These are phyloP conservation scores for Cutaneotrichosporon sp. DNA, from an alignment of 1,284 basidiomycete species.

Conservation along the genomic window DNA sequence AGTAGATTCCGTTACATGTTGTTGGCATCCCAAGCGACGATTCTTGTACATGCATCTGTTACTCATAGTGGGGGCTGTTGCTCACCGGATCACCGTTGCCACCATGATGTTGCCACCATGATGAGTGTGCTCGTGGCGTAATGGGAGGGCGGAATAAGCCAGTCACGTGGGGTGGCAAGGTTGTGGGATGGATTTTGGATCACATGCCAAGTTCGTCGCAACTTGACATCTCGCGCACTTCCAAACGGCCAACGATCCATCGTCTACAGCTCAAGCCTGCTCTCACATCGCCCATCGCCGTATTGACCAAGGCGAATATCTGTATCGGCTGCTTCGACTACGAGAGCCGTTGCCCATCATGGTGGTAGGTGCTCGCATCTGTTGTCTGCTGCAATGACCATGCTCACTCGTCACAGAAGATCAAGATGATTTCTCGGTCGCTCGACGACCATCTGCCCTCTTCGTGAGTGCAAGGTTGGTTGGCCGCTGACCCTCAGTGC, in stretches of 20 bases:
- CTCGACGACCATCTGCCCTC: slow-evolving; percentile 55
- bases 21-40: neutral
- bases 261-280: neutral
- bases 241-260: neutral
- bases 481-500: slow-evolving; percentile 27
- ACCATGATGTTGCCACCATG: no score
- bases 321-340: neutral
- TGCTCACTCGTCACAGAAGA: slow-evolving; percentile 42
- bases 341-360: slow-evolving; percentile 8
- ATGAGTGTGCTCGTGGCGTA: no score
- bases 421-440: slow-evolving; percentile 55
- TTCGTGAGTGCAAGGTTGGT: slow-evolving; percentile 30
- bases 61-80: no score
- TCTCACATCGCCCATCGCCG: neutral
- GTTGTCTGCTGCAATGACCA: neutral
- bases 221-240: neutral
- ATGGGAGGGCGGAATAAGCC: neutral
- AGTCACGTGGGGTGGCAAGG: neutral
- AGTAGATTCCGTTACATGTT: neutral
- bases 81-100: no score
- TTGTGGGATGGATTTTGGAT: neutral
- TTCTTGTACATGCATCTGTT: slow-evolving; percentile 1
- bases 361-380: slow-evolving; percentile 9
- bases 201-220: neutral
- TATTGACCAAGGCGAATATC: neutral